Evolutionary conservation across 2,329 filamentous ascomycete genomes (phyloP).

Genomic region (Botrytis deweyae): DNA sequence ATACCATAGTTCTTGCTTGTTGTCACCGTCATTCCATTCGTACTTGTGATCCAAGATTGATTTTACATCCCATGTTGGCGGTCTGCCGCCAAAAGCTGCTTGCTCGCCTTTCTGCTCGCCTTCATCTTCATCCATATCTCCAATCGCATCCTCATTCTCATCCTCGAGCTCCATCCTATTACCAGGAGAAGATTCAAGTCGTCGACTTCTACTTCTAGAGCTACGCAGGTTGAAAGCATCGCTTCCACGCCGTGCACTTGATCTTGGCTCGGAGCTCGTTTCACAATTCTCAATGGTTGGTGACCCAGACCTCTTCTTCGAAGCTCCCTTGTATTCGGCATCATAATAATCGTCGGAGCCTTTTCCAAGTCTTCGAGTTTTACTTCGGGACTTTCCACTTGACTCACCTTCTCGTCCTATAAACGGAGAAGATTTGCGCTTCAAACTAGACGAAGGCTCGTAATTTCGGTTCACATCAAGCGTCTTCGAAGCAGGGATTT

Average conservation of each 20-base stretch:
- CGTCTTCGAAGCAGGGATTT: not conserved
- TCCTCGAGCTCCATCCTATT: not conserved
- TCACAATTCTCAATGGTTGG: not conserved
- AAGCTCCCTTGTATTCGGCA: conserved; percentile 6
- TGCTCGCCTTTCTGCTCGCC: conserved; percentile 17
- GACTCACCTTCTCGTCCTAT: not conserved
- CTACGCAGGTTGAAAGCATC: conserved; percentile 6
- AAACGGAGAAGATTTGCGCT: conserved; percentile 6
- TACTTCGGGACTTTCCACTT: conserved; percentile 1
- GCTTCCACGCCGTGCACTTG: not conserved
- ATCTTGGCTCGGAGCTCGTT: not conserved
- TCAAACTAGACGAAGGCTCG: not conserved
- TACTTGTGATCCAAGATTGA: conserved; percentile 30
- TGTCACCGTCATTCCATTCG: not conserved
- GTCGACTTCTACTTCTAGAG: conserved; percentile 10
- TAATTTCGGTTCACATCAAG: not conserved
- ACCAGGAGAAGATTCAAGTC: not conserved
- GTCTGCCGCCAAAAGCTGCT: conserved; percentile 2
- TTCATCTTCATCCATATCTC: not conserved
- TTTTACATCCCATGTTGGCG: conserved; percentile 26
- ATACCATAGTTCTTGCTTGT: conserved; percentile 27
- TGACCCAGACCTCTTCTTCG: not conserved
- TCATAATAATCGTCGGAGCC: not conserved
- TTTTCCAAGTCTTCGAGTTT: not conserved
- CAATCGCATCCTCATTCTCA: not conserved